Percentiles rank a stretch among this genome's conserved stretches.
phyloP scores from a whole-genome alignment of 495 filamentous ascomycete species.

The Penicillium salamii region DNA sequence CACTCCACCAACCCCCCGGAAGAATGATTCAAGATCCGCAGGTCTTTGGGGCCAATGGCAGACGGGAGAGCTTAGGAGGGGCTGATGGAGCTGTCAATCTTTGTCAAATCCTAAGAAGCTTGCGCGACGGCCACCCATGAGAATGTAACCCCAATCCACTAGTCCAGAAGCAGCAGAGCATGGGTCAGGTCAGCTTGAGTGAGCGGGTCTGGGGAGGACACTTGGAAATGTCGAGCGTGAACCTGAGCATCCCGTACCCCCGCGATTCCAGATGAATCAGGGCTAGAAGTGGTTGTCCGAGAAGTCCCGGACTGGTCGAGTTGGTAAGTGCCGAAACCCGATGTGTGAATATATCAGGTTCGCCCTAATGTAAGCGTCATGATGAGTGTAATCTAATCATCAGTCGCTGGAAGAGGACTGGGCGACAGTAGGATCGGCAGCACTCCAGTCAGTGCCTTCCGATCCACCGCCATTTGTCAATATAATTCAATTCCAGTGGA shows the following conservation, averaged over 20 bases:
- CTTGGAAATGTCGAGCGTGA: conserved; percentile 11
- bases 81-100: conserved; percentile 23
- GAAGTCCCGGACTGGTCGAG: conserved; percentile 10
- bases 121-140: conserved; percentile 32
- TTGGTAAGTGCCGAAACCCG: conserved; percentile 11
- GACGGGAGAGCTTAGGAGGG: conserved; percentile 6
- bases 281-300: too few relatives aligned
- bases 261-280: too few relatives aligned
- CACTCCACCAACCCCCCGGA: conserved; percentile 22
- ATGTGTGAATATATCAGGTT: conserved; percentile 1
- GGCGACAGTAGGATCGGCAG: conserved; percentile 22
- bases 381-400: conserved; percentile 20
- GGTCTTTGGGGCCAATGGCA: conserved; percentile 27
- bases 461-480: conserved; percentile 4
- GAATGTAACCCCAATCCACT: conserved; percentile 40
- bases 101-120: conserved; percentile 18
- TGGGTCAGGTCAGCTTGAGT: conserved; percentile 23
- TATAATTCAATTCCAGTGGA: not conserved
- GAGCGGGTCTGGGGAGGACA: conserved; percentile 24
- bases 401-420: conserved; percentile 8
- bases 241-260: too few relatives aligned
- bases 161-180: conserved; percentile 31
- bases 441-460: not conserved
- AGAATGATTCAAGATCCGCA: conserved; percentile 26
- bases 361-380: conserved; percentile 38